Evolutionary conservation across 2,329 filamentous ascomycete genomes (phyloP).

Genomic region (Sporothrix inflata): DNA sequence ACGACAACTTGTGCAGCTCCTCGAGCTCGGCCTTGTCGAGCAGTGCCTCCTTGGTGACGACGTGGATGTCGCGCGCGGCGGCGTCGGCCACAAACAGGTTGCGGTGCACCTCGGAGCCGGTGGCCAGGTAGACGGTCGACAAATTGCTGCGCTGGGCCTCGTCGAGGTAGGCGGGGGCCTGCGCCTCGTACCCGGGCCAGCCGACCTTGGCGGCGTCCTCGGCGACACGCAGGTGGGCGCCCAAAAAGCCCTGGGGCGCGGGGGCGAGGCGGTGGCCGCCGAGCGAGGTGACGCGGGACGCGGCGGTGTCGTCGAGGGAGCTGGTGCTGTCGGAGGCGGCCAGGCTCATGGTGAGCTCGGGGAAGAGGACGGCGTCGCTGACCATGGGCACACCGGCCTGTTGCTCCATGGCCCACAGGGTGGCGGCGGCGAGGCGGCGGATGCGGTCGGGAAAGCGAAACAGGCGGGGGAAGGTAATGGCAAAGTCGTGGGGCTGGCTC

Average conservation of each 20-base stretch:
- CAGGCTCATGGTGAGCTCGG: slow-evolving; percentile 20
- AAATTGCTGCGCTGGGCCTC: slow-evolving; percentile 34
- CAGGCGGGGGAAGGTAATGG: slow-evolving; percentile 32
- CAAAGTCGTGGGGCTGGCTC: slow-evolving; percentile 31
- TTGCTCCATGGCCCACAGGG: slow-evolving; percentile 26
- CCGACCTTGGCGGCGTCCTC: slow-evolving; percentile 41
- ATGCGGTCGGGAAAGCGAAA: slow-evolving; percentile 29
- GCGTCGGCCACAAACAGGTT: neutral
- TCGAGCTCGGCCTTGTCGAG: slow-evolving; percentile 39
- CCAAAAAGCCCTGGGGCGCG: slow-evolving; percentile 40
- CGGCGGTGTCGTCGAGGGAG: neutral
- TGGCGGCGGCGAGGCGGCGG: slow-evolving; percentile 25
- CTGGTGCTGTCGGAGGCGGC: neutral
- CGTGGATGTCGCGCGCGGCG: slow-evolving; percentile 32
- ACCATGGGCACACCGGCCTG: slow-evolving; percentile 20
- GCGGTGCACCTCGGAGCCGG: slow-evolving; percentile 10
- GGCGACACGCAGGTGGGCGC: slow-evolving; percentile 45
- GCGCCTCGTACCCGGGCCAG: slow-evolving; percentile 44
- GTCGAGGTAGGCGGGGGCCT: slow-evolving; percentile 44
- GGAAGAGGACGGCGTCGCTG: slow-evolving; percentile 25
- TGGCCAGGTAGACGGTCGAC: slow-evolving; percentile 11
- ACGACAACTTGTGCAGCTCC: slow-evolving; percentile 40
- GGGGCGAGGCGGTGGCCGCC: slow-evolving; percentile 8
- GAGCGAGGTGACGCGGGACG: slow-evolving; percentile 14
- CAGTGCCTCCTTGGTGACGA: slow-evolving; percentile 39